Evolutionary conservation across 208 protist species (phyloP), one percentile per base, ranked within the genome.

Genomic region (Trypanosoma platydactyli): DNA sequence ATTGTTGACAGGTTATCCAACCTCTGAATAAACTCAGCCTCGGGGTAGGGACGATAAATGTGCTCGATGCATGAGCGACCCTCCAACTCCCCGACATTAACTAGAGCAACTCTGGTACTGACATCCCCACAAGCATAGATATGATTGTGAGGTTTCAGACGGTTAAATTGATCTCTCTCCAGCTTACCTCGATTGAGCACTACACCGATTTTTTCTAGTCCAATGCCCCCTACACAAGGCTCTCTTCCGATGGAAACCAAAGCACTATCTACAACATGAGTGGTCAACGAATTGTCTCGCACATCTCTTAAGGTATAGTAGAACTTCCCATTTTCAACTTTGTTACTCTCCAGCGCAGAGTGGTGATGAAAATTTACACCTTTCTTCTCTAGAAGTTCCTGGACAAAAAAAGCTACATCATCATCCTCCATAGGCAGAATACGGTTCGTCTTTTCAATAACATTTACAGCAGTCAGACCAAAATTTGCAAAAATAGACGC

Each of bases 401-500:
- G 86, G 27, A 97, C 87, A 80, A 94, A 95, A 0, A 88, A 29
- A 0, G 88, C 67, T 24, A 97, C 76, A 73, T 97, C 92, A 25
- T 92, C 89, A 59, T 97, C 92, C 53, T 97, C 89, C 77, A 92
- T 89, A 1, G 89, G 92, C 27, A 97, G 53, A 77, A 97, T 94
- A 3, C 89, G 79, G 46, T 66, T 63, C 40, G 71, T 89, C 53
- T 94, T 93, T 62, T 97, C 92, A 54, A 97, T 93, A 25, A 97
- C 56, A 71, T 88, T 86, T 16, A 97, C 92, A 50, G 88, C 52
- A 9, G 89, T 97, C 52, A 83, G 64, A 40, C 83, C 86, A 65
- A 97, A 94, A 62, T 97, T 95, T 12, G 88, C 88, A 69, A 88
- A 95, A 68, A 97, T 97, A 12, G 88, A 84, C 0, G 92, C 89